Conservation (phyloP, 2,329 filamentous ascomycete species). For the Curvularia spicifera region DNA sequence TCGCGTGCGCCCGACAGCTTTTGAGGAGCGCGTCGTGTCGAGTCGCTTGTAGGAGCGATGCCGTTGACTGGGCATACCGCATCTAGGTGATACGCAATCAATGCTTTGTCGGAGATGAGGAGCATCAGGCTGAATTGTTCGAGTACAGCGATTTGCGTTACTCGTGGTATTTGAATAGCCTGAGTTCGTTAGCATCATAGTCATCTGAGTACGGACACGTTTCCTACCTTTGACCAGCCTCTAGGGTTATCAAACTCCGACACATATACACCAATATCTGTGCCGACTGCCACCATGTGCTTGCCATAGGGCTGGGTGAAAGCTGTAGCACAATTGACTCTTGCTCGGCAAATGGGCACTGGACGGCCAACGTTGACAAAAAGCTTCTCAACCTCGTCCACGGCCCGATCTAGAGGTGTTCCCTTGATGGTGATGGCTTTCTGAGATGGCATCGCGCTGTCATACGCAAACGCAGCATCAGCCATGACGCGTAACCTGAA, state of each 20-base stretch:
- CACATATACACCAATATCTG: conserved; percentile 91
- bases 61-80: conserved; percentile 68
- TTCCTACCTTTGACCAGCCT: conserved; percentile 83
- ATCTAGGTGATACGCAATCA: conserved; percentile 94
- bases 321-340: conserved; percentile 90
- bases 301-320: conserved; percentile 83
- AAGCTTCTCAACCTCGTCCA: conserved; percentile 82
- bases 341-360: conserved; percentile 78
- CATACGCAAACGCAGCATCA: conserved; percentile 87
- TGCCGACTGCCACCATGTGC: conserved; percentile 90
- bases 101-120: conserved; percentile 85
- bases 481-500: conserved; percentile 92
- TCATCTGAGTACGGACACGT: not conserved
- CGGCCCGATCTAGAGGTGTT: conserved; percentile 89
- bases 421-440: conserved; percentile 82
- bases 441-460: conserved; percentile 59
- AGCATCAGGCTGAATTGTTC: conserved; percentile 96
- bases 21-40: conserved; percentile 83
- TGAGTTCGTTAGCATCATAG: conserved; percentile 52
- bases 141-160: conserved; percentile 91
- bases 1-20: conserved; percentile 86
- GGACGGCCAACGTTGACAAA: conserved; percentile 72
- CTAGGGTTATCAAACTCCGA: conserved; percentile 87
- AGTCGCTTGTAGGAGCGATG: conserved; percentile 70
- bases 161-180: conserved; percentile 76